Evolutionary conservation across 2,329 filamentous ascomycete species (phyloP).

Genomic region (Colletotrichum plurivorum): DNA sequence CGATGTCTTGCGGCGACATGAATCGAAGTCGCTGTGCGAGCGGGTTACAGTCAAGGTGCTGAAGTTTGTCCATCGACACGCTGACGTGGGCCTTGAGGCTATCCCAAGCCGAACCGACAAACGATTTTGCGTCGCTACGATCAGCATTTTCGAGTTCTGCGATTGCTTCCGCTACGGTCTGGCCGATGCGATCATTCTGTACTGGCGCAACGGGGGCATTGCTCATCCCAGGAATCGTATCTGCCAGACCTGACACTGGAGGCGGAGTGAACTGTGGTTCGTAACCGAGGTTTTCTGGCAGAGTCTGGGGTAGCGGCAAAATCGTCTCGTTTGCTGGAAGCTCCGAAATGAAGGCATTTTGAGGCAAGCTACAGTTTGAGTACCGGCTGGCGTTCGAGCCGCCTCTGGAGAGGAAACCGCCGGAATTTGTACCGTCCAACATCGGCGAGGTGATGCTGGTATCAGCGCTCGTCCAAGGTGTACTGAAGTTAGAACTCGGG

Average conservation of each 20-base stretch:
- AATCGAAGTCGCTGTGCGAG: conserved; percentile 57
- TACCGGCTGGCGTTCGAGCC: conserved; percentile 44
- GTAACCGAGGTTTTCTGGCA: conserved; percentile 46
- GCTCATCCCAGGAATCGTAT: conserved; percentile 51
- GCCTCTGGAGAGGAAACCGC: conserved; percentile 47
- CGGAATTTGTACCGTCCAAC: conserved; percentile 54
- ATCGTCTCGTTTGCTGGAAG: conserved; percentile 58
- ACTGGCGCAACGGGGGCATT: conserved; percentile 50
- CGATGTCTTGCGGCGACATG: conserved; percentile 57
- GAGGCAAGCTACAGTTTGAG: conserved; percentile 38
- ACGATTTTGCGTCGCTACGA: conserved; percentile 51
- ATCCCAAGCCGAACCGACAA: conserved; percentile 62
- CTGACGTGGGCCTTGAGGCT: conserved; percentile 61
- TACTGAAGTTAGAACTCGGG: conserved; percentile 61
- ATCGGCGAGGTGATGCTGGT: conserved; percentile 62
- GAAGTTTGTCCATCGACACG: conserved; percentile 60
- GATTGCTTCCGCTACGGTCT: not conserved
- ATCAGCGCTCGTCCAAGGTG: conserved; percentile 57
- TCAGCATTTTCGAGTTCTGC: conserved; percentile 40
- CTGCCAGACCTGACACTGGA: conserved; percentile 46
- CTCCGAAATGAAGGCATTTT: conserved; percentile 55
- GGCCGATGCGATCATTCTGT: conserved; percentile 15
- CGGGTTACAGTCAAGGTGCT: conserved; percentile 55
- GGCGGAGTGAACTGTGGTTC: conserved; percentile 54
- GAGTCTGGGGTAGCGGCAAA: conserved; percentile 47